A percentile compares a stretch with the other conserved stretches of the same genome.
Evolutionary conservation across 2,329 filamentous ascomycete genomes (phyloP).

Genomic region (Blastomyces emzantsi): DNA sequence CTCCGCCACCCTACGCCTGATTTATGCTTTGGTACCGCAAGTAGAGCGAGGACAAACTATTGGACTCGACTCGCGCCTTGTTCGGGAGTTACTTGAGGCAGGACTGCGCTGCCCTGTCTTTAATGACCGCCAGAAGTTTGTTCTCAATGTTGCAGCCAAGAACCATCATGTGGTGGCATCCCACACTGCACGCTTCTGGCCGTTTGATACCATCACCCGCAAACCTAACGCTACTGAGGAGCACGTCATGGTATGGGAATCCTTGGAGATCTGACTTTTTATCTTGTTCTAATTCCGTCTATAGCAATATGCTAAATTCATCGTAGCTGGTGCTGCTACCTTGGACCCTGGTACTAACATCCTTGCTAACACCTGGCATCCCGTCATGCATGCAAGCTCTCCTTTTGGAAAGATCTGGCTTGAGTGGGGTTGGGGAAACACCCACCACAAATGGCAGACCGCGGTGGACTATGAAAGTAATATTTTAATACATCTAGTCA

Average conservation of each 20-base stretch:
- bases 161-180: slow-evolving; percentile 19
- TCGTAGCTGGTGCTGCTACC: slow-evolving; percentile 10
- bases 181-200: slow-evolving; percentile 28
- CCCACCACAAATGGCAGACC: slow-evolving; percentile 13
- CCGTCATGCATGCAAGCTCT: slow-evolving; percentile 12
- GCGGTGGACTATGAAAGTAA: slow-evolving; percentile 15
- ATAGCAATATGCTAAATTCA: slow-evolving; percentile 17
- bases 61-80: slow-evolving; percentile 32
- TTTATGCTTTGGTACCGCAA: slow-evolving; percentile 57
- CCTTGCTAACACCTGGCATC: slow-evolving; percentile 15
- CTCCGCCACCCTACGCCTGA: slow-evolving; percentile 31
- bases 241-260: slow-evolving; percentile 23
- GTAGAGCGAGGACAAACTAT: slow-evolving; percentile 39
- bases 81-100: slow-evolving; percentile 33
- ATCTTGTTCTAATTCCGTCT: neutral
- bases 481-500: slow-evolving; percentile 11
- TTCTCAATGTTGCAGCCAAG: slow-evolving; percentile 24
- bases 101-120: slow-evolving; percentile 37
- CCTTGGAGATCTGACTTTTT: neutral
- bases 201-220: slow-evolving; percentile 32
- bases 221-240: slow-evolving; percentile 19
- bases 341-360: slow-evolving; percentile 9
- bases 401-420: slow-evolving; percentile 17
- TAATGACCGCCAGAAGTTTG: slow-evolving; percentile 37
- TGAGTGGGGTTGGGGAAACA: slow-evolving; percentile 14